These are phyloP conservation scores for Lojkania enalia DNA, from an alignment of 2,329 filamentous ascomycete genomes.

Conservation along the genomic window DNA sequence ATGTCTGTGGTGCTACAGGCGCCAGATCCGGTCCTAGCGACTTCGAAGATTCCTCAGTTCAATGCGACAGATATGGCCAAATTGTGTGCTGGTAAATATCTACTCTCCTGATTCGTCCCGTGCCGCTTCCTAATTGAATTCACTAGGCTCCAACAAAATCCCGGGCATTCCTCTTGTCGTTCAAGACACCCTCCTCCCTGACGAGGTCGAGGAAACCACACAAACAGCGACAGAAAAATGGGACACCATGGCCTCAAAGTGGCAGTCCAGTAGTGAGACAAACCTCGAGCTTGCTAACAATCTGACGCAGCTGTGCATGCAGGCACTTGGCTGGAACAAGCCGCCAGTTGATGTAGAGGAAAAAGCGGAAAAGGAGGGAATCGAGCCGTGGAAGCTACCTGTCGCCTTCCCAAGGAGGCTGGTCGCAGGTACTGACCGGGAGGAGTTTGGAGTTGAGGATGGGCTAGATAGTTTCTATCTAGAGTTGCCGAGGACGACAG, in stretches of 20 bases:
- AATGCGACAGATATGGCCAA: slow-evolving; percentile 1
- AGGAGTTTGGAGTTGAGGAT: not conserved
- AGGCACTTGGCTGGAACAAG: not conserved
- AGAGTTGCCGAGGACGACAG: slow-evolving; percentile 1
- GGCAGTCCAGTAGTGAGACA: not conserved
- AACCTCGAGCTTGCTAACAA: not conserved
- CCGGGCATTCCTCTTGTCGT: not conserved
- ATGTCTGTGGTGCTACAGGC: not conserved
- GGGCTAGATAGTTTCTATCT: slow-evolving; percentile 1
- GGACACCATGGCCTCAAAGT: not conserved
- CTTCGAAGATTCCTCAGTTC: not conserved
- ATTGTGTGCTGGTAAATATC: not conserved
- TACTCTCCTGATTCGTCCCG: too few species aligned
- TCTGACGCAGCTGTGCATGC: not conserved
- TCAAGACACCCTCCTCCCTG: not conserved
- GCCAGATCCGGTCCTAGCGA: not conserved
- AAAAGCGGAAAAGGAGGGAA: not conserved
- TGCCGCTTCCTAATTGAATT: too few species aligned
- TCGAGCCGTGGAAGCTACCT: not conserved
- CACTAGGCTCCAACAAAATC: not conserved
- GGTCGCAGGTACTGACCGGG: not conserved
- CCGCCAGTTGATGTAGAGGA: not conserved
- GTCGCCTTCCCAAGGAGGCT: not conserved
- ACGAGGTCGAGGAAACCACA: too few species aligned
- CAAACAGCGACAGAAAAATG: too few species aligned